Percentiles rank a stretch among this genome's conserved stretches.
Evolutionary conservation across 345 rosid species (phyloP).

Genomic region (Eucalyptus leucophloia): DNA sequence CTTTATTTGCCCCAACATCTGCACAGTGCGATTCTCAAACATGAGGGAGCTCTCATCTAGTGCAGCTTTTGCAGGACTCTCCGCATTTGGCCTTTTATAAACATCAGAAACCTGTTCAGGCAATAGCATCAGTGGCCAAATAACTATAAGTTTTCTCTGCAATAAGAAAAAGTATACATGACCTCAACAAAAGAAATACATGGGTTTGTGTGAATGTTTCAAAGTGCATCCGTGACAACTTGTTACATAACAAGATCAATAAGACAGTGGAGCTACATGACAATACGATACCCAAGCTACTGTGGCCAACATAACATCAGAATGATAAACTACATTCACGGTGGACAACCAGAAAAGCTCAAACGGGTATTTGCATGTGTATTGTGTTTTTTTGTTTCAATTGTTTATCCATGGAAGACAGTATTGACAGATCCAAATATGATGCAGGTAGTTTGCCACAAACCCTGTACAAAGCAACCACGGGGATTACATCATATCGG

Average conservation of each 20-base stretch:
- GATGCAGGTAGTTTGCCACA: not conserved
- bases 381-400: not conserved
- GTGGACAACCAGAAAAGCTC: not conserved
- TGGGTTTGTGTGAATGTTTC: not conserved
- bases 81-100: slow-evolving; percentile 64
- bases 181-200: not conserved
- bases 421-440: not conserved
- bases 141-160: not conserved
- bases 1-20: slow-evolving; percentile 89
- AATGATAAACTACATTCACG: not conserved
- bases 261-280: not conserved
- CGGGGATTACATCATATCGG: not conserved
- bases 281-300: not conserved
- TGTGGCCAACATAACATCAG: not conserved
- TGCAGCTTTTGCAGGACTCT: slow-evolving; percentile 76
- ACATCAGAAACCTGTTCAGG: slow-evolving; percentile 68
- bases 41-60: slow-evolving; percentile 51
- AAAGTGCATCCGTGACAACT: not conserved
- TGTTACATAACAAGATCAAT: not conserved
- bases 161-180: not conserved
- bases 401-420: not conserved
- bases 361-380: not conserved
- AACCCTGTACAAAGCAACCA: not conserved
- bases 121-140: not conserved
- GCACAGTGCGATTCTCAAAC: slow-evolving; percentile 67